Conservation (phyloP, 1,139 yeast genomes). For the Kazachstania sp. region DNA sequence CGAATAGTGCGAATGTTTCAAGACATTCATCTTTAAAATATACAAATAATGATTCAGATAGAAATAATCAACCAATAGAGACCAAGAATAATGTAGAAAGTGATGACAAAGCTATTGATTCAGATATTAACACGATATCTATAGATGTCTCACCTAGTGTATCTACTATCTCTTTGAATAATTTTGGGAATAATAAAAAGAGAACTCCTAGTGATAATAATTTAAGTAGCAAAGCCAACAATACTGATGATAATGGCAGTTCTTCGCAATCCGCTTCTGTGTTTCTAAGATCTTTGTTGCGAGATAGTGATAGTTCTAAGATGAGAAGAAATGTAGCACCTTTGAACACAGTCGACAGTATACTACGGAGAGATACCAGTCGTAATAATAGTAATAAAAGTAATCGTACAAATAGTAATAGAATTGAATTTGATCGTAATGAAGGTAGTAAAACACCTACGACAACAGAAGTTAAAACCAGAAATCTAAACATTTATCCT, state of each 20-base stretch:
- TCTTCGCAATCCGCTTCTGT: not conserved
- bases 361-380: not conserved
- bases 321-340: not conserved
- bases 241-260: not conserved
- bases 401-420: not conserved
- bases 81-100: not conserved
- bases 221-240: not conserved
- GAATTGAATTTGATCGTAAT: not conserved
- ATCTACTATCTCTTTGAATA: not conserved
- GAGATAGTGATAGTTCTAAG: not conserved
- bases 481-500: constrained; percentile 5
- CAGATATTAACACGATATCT: not conserved
- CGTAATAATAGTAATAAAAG: too few relatives aligned
- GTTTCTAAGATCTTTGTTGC: not conserved
- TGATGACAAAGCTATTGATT: not conserved
- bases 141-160: not conserved
- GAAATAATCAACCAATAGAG: not conserved
- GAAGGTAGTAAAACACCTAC: not conserved
- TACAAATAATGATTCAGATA: not conserved
- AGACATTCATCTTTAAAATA: not conserved
- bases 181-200: not conserved
- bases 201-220: not conserved
- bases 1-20: not conserved
- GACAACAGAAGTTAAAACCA: not conserved
- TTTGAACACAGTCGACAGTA: not conserved